Conservation (phyloP, 179 eudicot genomes). For the Spergularia azorica region DNA sequence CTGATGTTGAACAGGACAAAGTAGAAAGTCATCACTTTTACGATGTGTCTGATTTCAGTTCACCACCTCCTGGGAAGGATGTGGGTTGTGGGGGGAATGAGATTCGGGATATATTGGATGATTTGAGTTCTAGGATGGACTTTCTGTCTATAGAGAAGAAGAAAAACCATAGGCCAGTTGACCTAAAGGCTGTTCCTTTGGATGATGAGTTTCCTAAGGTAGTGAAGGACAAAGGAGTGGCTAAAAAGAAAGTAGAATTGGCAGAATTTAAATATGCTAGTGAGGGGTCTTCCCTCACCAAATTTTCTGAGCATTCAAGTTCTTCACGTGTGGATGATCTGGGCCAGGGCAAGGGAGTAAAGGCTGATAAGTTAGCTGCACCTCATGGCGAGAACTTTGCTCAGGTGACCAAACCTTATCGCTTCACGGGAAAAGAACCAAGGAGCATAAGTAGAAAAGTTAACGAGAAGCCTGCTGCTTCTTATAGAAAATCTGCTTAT, state of each 20-base stretch:
- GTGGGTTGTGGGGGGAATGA: conserved; percentile 48
- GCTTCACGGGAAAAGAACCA: conserved; percentile 7
- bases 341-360: conserved; percentile 28
- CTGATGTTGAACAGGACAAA: conserved; percentile 14
- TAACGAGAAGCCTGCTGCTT: conserved; percentile 7
- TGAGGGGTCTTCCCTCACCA: conserved; percentile 51
- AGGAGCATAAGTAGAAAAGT: conserved; percentile 25
- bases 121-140: conserved; percentile 74
- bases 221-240: conserved; percentile 18
- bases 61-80: conserved; percentile 46
- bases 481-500: conserved; percentile 20
- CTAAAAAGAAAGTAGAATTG: conserved; percentile 33
- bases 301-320: conserved; percentile 39
- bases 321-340: conserved; percentile 33
- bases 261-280: conserved; percentile 36
- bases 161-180: conserved; percentile 38
- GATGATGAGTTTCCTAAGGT: conserved; percentile 32
- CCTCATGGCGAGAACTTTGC: conserved; percentile 25
- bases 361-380: conserved; percentile 19
- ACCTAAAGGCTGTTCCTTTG: conserved; percentile 29
- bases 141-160: conserved; percentile 78
- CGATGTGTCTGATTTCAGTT: conserved; percentile 58
- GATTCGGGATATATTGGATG: conserved; percentile 77
- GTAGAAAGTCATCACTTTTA: conserved; percentile 32
- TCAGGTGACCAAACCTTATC: conserved; percentile 17